Evolutionary conservation across 768 basidiomycete species (phyloP).

Genomic region (Hygrocybe punicea): DNA sequence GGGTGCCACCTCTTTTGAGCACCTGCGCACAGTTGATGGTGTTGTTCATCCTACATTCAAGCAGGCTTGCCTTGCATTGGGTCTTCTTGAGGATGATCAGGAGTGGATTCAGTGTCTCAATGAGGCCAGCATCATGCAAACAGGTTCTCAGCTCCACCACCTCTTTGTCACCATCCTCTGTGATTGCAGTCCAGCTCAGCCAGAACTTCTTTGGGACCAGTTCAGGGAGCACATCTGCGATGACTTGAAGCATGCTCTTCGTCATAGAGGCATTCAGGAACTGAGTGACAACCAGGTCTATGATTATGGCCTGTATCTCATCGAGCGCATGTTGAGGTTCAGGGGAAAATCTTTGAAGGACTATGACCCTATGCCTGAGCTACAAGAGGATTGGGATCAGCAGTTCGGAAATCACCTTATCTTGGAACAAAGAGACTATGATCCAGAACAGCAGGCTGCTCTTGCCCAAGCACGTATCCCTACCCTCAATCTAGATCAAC

Average conservation of each 20-base stretch:
- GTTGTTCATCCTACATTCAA: constrained; percentile 28
- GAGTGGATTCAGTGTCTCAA: constrained; percentile 40
- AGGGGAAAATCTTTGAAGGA: constrained; percentile 21
- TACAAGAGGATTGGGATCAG: constrained; percentile 25
- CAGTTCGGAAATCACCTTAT: constrained; percentile 26
- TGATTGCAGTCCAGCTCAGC: constrained; percentile 27
- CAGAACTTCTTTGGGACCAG: constrained; percentile 38
- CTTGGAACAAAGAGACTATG: constrained; percentile 32
- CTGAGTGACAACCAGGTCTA: constrained; percentile 32
- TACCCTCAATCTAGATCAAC: constrained; percentile 30
- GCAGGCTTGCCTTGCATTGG: constrained; percentile 40
- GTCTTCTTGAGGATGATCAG: constrained; percentile 46
- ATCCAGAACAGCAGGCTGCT: constrained; percentile 4
- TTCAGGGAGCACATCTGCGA: constrained; percentile 41
- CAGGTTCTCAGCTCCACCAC: constrained; percentile 32
- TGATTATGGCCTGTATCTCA: constrained; percentile 41
- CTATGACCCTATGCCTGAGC: constrained; percentile 34
- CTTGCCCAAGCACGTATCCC: constrained; percentile 5
- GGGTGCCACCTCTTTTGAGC: constrained; percentile 29
- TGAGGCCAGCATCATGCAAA: constrained; percentile 40
- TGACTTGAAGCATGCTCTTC: constrained; percentile 32
- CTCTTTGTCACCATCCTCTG: constrained; percentile 42
- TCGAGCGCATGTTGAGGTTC: constrained; percentile 27
- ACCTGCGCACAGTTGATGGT: constrained; percentile 24
- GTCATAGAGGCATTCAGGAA: constrained; percentile 2